Conservation (phyloP, 2,329 filamentous ascomycete species). For the Calonectria honghensis region DNA sequence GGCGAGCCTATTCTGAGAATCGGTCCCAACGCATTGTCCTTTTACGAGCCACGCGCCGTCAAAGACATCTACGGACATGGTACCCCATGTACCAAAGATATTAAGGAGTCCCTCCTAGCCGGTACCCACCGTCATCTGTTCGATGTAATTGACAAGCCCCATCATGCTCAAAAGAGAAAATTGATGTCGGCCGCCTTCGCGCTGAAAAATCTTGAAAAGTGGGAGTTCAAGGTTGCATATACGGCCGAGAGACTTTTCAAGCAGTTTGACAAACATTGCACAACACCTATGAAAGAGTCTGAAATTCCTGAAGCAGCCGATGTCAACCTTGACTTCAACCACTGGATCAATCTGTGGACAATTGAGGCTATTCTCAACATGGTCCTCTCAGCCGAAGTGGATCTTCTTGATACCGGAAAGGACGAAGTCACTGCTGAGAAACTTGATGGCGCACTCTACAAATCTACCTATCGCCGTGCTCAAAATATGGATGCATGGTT, state of each 20-base stretch:
- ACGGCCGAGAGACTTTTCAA: conserved; percentile 66
- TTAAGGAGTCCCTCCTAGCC: conserved; percentile 64
- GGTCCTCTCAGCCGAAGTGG: conserved; percentile 68
- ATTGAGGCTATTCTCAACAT: conserved; percentile 74
- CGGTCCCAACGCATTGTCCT: conserved; percentile 48
- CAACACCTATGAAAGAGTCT: conserved; percentile 53
- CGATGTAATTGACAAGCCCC: conserved; percentile 69
- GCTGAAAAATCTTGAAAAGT: conserved; percentile 70
- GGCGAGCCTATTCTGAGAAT: conserved; percentile 53
- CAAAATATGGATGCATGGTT: conserved; percentile 69
- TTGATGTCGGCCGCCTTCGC: conserved; percentile 70
- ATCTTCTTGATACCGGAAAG: conserved; percentile 68
- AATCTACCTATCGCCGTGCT: conserved; percentile 66
- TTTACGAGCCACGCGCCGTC: conserved; percentile 42
- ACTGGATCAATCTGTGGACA: conserved; percentile 71
- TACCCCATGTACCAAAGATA: conserved; percentile 65
- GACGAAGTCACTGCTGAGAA: conserved; percentile 64
- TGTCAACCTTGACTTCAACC: conserved; percentile 68
- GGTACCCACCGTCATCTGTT: conserved; percentile 70
- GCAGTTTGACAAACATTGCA: conserved; percentile 65
- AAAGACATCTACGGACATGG: conserved; percentile 57
- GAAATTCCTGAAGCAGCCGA: conserved; percentile 57
- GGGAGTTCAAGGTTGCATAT: conserved; percentile 73
- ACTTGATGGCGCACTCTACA: conserved; percentile 66
- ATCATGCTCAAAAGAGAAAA: conserved; percentile 70